These are phyloP conservation scores for Alternaria rosae DNA, from an alignment of 2,329 filamentous ascomycete species.

Conservation along the genomic window DNA sequence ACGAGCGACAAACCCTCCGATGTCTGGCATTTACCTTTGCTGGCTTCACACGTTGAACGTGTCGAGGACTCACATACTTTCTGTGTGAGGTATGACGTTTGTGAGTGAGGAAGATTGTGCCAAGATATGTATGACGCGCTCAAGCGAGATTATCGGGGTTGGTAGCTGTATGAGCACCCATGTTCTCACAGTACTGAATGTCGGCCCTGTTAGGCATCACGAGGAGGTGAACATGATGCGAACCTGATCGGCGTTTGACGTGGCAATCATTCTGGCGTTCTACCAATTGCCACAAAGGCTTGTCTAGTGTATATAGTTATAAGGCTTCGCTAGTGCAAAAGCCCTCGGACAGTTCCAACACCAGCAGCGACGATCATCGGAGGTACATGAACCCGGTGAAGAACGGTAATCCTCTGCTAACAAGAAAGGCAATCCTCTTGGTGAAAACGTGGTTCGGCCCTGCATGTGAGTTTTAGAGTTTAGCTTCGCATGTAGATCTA, in stretches of 20 bases:
- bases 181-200: not conserved
- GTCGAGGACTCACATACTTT: not conserved
- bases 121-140: not conserved
- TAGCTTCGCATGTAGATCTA: not conserved
- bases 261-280: not conserved
- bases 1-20: not conserved
- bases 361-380: not conserved
- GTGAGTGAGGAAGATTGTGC: not conserved
- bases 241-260: not conserved
- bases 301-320: not conserved
- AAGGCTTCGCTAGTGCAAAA: not conserved
- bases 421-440: not conserved
- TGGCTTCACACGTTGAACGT: not conserved
- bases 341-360: not conserved
- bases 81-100: not conserved
- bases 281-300: not conserved
- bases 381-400: not conserved
- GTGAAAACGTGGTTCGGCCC: not conserved
- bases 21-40: not conserved
- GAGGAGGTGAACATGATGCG: not conserved
- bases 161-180: not conserved
- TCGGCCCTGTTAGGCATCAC: not conserved
- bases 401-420: not conserved
- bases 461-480: not conserved
- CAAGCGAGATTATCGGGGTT: not conserved